Evolutionary conservation across 2,329 filamentous ascomycete genomes (phyloP).

Genomic region (Elsinoe ampelina): DNA sequence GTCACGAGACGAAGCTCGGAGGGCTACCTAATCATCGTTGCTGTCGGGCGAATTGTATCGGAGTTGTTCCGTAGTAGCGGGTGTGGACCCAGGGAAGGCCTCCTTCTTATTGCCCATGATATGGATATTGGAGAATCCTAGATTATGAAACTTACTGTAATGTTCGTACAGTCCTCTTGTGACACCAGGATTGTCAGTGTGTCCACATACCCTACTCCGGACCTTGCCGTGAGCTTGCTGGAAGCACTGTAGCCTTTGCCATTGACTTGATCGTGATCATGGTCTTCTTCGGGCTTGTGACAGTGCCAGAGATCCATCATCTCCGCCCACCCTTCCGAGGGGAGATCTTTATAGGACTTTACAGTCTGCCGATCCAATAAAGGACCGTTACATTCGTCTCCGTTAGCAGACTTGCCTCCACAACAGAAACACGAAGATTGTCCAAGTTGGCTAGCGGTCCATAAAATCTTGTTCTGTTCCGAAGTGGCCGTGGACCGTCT

Average conservation of each 20-base stretch:
- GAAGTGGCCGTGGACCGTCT: background rate
- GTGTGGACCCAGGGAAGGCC: conserved; percentile 24
- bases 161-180: conserved; percentile 52
- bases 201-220: conserved; percentile 69
- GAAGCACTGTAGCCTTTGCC: conserved; percentile 76
- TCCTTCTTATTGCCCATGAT: conserved; percentile 29
- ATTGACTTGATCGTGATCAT: conserved; percentile 37
- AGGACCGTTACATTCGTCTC: background rate
- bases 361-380: background rate
- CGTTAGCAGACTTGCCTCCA: background rate
- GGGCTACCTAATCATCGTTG: conserved; percentile 15
- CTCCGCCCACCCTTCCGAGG: conserved; percentile 96
- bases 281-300: conserved; percentile 65
- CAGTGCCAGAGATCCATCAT: conserved; percentile 99
- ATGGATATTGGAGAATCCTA: conserved; percentile 12
- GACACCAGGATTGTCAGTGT: conserved; percentile 65
- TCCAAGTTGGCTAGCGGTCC: background rate
- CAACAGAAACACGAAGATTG: background rate
- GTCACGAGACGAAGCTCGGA: conserved; percentile 12
- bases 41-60: conserved; percentile 30
- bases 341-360: conserved; percentile 59
- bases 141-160: conserved; percentile 33
- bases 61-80: conserved; percentile 23
- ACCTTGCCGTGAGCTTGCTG: conserved; percentile 58
- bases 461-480: background rate